These are phyloP conservation scores for Micromonas pusilla DNA, from an alignment of 139 green algal species.

Conservation along the genomic window DNA sequence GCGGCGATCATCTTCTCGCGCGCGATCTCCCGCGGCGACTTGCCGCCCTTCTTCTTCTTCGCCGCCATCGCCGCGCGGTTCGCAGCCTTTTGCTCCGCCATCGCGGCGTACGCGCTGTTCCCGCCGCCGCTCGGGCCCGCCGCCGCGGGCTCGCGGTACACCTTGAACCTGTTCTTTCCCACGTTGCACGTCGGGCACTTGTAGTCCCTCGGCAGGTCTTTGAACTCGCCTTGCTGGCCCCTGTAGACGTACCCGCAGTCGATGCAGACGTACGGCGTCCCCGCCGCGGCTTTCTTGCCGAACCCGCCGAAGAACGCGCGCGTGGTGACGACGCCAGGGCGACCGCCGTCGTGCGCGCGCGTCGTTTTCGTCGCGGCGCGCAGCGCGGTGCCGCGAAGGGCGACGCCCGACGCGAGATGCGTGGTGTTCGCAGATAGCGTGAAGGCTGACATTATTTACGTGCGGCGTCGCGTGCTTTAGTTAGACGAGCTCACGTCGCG, in stretches of 20 bases:
- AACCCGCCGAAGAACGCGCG: conserved; percentile 13
- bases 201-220: conserved; percentile 24
- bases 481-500: too few relatives aligned
- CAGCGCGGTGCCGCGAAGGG: too few relatives aligned
- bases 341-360: neutral
- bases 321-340: neutral
- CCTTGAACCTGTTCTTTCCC: conserved; percentile 32
- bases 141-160: too few relatives aligned
- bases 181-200: conserved; percentile 27
- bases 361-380: too few relatives aligned
- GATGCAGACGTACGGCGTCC: conserved; percentile 23
- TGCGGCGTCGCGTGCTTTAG: neutral
- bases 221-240: conserved; percentile 24
- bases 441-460: neutral
- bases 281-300: neutral
- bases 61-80: conserved; percentile 24
- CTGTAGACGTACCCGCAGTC: conserved; percentile 32
- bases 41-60: neutral
- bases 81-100: conserved; percentile 23
- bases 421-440: neutral
- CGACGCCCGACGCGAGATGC: too few relatives aligned
- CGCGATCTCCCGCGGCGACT: neutral
- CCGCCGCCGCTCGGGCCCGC: too few relatives aligned
- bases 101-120: neutral
- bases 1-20: conserved; percentile 18